Percentiles rank a stretch among this genome's conserved stretches.
These are phyloP conservation scores for Colletotrichum euphorbiae DNA, from an alignment of 2,329 filamentous ascomycete species.

Conservation along the genomic window DNA sequence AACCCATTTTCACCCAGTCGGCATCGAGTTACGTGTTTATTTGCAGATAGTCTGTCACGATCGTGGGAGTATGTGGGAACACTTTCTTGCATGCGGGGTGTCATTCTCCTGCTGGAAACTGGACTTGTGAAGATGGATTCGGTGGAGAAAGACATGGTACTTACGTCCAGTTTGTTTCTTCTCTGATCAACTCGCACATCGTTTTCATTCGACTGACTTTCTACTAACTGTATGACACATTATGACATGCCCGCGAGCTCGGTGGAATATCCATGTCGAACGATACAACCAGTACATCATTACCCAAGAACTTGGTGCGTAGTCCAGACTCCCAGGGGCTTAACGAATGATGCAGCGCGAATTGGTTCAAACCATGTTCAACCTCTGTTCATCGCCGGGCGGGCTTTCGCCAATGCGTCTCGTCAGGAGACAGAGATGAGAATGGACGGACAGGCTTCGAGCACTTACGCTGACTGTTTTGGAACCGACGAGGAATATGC, in stretches of 20 bases:
- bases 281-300: slow-evolving; percentile 32
- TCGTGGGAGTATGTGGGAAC: slow-evolving; percentile 36
- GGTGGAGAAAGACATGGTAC: background rate
- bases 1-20: background rate
- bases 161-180: background rate
- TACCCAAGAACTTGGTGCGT: background rate
- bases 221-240: background rate
- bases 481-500: slow-evolving; percentile 5
- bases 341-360: slow-evolving; percentile 20
- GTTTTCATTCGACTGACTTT: too few species aligned
- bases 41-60: background rate
- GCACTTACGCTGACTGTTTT: background rate
- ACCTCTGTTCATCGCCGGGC: slow-evolving; percentile 37
- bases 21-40: slow-evolving; percentile 3
- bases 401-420: background rate
- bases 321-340: too few species aligned
- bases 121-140: background rate
- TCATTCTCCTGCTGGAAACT: slow-evolving; percentile 31
- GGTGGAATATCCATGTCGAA: slow-evolving; percentile 33
- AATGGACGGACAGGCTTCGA: too few species aligned
- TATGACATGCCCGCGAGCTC: slow-evolving; percentile 36
- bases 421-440: background rate
- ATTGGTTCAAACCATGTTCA: slow-evolving; percentile 40
- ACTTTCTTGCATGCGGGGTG: slow-evolving; percentile 35
- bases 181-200: too few species aligned